phyloP scores from a whole-genome alignment of 805 yeast species.

The Wickerhamiella australiensis region DNA sequence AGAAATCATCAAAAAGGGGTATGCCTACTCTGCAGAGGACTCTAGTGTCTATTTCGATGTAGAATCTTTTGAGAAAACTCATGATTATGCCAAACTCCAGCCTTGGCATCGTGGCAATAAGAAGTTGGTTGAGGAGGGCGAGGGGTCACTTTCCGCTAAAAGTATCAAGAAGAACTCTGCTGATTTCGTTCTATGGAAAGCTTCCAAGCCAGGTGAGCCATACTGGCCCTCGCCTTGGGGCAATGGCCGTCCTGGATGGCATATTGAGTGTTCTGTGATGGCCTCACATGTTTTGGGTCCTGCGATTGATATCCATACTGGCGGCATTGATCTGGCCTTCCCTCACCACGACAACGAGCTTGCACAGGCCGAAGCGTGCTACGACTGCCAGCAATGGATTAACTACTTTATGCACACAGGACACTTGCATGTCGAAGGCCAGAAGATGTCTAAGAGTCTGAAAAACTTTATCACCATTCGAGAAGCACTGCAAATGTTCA shows the following conservation, averaged over 20 bases:
- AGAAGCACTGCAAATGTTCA: conserved; percentile 63
- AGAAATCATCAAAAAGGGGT: conserved; percentile 64
- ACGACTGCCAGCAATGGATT: conserved; percentile 85
- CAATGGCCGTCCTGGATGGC: conserved; percentile 98
- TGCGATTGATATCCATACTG: conserved; percentile 86
- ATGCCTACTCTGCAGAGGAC: conserved; percentile 68
- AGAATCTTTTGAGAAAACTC: conserved; percentile 61
- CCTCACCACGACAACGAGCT: conserved; percentile 98
- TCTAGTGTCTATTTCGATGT: conserved; percentile 98
- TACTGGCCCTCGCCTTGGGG: conserved; percentile 97
- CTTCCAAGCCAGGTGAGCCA: conserved; percentile 95
- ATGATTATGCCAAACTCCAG: conserved; percentile 87
- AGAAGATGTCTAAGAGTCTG: conserved; percentile 90
- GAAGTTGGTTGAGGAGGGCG: conserved; percentile 84
- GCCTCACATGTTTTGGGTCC: conserved; percentile 79
- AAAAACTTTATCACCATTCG: conserved; percentile 92
- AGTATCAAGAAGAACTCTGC: conserved; percentile 58
- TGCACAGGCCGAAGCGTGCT: conserved; percentile 93
- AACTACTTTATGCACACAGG: conserved; percentile 95
- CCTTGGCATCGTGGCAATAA: conserved; percentile 94
- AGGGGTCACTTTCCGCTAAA: conserved; percentile 59
- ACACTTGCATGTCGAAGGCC: conserved; percentile 96
- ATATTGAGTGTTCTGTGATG: conserved; percentile 98
- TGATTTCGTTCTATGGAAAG: conserved; percentile 95
- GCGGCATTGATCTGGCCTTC: conserved; percentile 94